A percentile compares a stretch with the other conserved stretches of the same genome.
Evolutionary conservation across 352 stramenopile genomes (phyloP).

Genomic region (Phytophthora pluvialis): DNA sequence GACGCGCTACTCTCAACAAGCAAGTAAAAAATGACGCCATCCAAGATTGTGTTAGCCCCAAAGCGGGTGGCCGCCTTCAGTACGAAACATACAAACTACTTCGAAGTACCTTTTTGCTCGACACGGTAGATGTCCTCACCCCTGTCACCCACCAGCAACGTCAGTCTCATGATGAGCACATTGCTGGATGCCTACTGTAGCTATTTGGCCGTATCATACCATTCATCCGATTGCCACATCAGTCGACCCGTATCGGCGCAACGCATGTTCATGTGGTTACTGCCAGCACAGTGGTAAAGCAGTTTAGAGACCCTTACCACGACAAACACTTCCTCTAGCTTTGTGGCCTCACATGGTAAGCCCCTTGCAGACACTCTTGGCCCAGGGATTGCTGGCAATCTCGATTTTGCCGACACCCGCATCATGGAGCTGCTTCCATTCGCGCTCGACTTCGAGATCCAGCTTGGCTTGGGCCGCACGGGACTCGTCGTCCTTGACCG

Average conservation of each 20-base stretch:
- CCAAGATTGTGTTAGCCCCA: not conserved
- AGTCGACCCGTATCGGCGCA: slow-evolving; percentile 80
- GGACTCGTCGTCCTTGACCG: slow-evolving; percentile 56
- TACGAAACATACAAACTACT: no score
- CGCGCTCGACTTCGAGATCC: slow-evolving; percentile 81
- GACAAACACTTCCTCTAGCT: not conserved
- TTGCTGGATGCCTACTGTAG: not conserved
- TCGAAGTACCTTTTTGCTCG: slow-evolving; percentile 71
- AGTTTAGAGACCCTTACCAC: slow-evolving; percentile 4
- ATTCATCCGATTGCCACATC: slow-evolving; percentile 88
- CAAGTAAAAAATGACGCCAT: not conserved
- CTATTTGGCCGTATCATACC: slow-evolving; percentile 51
- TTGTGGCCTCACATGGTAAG: slow-evolving; percentile 63
- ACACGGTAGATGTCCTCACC: slow-evolving; percentile 66
- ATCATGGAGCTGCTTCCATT: slow-evolving; percentile 84
- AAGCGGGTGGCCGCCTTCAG: not conserved
- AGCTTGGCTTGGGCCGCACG: slow-evolving; percentile 72
- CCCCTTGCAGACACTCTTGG: slow-evolving; percentile 73
- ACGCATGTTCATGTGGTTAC: slow-evolving; percentile 92
- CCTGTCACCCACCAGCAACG: slow-evolving; percentile 31
- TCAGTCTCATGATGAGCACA: not conserved
- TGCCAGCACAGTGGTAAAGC: slow-evolving; percentile 23
- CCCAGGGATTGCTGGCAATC: slow-evolving; percentile 68
- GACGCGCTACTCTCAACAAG: slow-evolving; percentile 30
- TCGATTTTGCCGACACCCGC: slow-evolving; percentile 65